phyloP scores from a whole-genome alignment of 495 filamentous ascomycete species.

The Penicillium macrosclerotiorum region DNA sequence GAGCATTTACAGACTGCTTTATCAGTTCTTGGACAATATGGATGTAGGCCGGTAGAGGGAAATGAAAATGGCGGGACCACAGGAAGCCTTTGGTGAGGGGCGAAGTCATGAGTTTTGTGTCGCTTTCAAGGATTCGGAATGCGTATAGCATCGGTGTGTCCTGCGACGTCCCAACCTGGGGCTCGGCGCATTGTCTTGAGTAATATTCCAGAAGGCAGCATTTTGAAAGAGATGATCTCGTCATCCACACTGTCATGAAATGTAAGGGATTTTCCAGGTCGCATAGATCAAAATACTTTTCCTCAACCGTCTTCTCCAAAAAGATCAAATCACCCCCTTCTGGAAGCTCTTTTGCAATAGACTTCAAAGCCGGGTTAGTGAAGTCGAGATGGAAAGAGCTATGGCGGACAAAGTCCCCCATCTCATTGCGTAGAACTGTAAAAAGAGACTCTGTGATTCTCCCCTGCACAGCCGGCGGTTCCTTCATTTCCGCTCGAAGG shows the following conservation, averaged over 20 bases:
- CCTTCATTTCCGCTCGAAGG: constrained; percentile 50
- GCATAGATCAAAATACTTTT: constrained; percentile 47
- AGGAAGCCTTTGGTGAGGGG: constrained; percentile 41
- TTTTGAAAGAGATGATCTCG: constrained; percentile 46
- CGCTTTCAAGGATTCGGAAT: constrained; percentile 42
- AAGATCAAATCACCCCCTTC: constrained; percentile 29
- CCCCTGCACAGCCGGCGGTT: constrained; percentile 29
- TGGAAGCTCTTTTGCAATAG: constrained; percentile 27
- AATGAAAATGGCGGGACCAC: constrained; percentile 47
- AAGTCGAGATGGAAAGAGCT: constrained; percentile 50
- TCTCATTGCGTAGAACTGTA: constrained; percentile 45
- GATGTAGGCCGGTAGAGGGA: constrained; percentile 54
- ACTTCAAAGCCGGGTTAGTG: constrained; percentile 44
- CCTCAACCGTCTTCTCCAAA: constrained; percentile 45
- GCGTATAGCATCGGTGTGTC: constrained; percentile 39
- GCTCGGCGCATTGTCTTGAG: constrained; percentile 21
- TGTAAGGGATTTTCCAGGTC: constrained; percentile 28
- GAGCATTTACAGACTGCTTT: constrained; percentile 29
- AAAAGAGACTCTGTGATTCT: constrained; percentile 52
- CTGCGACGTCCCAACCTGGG: constrained; percentile 26
- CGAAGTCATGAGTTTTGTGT: constrained; percentile 50
- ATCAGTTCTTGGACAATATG: constrained; percentile 47
- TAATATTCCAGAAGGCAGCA: constrained; percentile 45
- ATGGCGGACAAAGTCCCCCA: constrained; percentile 49
- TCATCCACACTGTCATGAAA: constrained; percentile 50